Base-by-base conservation (phyloP, 306 rosid species). In the Geum urbanum region DNA sequence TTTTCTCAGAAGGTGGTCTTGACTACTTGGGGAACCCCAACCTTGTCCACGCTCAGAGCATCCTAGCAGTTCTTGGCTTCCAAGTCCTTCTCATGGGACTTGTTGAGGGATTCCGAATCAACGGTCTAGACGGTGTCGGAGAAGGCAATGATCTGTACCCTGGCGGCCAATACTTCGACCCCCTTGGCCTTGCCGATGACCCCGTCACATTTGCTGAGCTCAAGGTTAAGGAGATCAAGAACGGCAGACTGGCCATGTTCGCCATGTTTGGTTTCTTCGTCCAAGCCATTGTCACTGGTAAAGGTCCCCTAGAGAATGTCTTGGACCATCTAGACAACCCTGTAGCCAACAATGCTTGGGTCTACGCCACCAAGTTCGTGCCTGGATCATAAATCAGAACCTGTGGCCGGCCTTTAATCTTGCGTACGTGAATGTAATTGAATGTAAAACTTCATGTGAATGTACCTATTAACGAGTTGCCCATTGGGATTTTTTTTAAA, bases 201-300 rank as follows among this genome's bases (percentile, higher is more conserved):
- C 98, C 98, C 0, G 86, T 40, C 67, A 65, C 92, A 14, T 92
- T 92, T 32, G 89, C 95, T 16, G 98, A 89, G 79, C 96, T 92
- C 10, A 92, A 92, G 78, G 96, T 89, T 5, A 92, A 92, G 85
- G 98, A 92, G 66, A 84, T 92, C 63, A 92, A 92, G 88, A 92
- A 89, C 45, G 92, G 96, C 18, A 73, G 96, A 60, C 75, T 89
- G 39, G 98, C 98, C 49, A 92, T 92, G 98, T 92, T 92, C 80
- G 84, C 98, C 15, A 92, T 87, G 98, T 92, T 92, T 68, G 96
- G 96, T 12, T 92, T 92, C 91, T 92, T 89, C 76, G 98, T 92
- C 51, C 98, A 92, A 72, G 98, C 98, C 78, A 92, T 92, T 74
- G 92, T 92, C 63, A 92, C 98, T 0, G 98, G 96, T 1, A 89